Base-by-base conservation (phyloP, 257 asterid species). In the Verbena officinalis region DNA sequence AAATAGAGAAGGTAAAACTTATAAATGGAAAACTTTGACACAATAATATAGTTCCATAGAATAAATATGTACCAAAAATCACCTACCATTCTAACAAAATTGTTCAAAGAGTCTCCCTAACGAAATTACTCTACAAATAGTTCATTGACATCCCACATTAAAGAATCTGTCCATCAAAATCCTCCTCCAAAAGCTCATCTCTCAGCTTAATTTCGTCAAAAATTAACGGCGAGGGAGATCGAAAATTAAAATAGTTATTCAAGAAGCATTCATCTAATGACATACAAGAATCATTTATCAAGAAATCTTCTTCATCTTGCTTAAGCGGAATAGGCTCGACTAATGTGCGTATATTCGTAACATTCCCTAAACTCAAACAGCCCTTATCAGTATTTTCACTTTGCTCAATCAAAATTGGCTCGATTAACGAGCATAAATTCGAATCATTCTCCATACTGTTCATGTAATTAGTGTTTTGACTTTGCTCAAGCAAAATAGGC, bases 91-190 rank as follows among this genome's bases (percentile, higher is more conserved):
- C 21, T 33, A 46, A 59, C 13, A 31, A 0, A 55, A 46, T 19
- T 46, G 59, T 43, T 67, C n/a, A n/a, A n/a, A n/a, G n/a, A n/a
- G n/a, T n/a, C n/a, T n/a, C n/a, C n/a, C n/a, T n/a, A n/a, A n/a
- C n/a, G n/a, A n/a, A n/a, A n/a, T n/a, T n/a, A n/a, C n/a, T n/a
- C 71, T 27, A 54, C 73, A 5, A 80, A 71, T 45, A 75, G 69
- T 57, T 78, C 77, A 74, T 77, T 51, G 20, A 83, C 67, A 59
- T 88, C 90, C 77, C 84, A 77, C 39, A 55, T 10, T 46, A 66
- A 75, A 19, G 78, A 54, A 23, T 61, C 75, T 23, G 27, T 7
- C 59, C 76, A 19, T 42, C 78, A 59, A 73, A 71, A 53, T 45
- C 33, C 14, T 27, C 75, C 20, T 62, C 69, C n/a, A 71, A 70